Base-by-base conservation (phyloP, 305 asterid genomes). In the Fraxinus latifolia region DNA sequence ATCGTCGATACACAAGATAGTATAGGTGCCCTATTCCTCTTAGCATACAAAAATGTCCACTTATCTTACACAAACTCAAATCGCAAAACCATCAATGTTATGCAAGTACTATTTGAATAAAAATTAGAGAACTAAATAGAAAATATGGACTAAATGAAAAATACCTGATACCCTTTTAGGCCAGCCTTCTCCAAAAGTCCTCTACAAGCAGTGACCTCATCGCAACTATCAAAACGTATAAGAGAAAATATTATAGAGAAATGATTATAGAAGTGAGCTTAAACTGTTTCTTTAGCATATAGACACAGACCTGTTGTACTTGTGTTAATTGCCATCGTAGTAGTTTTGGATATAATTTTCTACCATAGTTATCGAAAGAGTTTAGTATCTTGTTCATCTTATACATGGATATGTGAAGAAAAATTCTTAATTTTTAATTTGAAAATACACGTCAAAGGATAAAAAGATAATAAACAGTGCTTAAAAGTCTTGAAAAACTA, bases 101-200 rank as follows among this genome's bases (percentile, higher is more conserved):
- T 39, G 42, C 55, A 65, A 81, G 62, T 55, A 70, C 79, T 39
- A 44, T 67, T 39, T 60, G 27, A 72, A 33, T 17, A 36, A 68
- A 27, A 36, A 47, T 70, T 31, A 70, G 33, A 34, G 25, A 68
- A 60, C 25, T 77, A 74, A 75, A 74, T 39, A 62, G 27, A 65
- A 50, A 74, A 72, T 71, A 27, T 58, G 23, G 33, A 44, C 65
- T 9, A 53, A 53, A 60, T 65, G 12, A 81, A 82, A 83, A 65
- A 36, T 91, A 95, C 99, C 99, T 94, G 99, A 87, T 88, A 95
- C 82, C 97, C 99, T 87, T 90, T 76, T 58, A 95, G 89, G 76
- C 70, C 82, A 80, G 85, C 88, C 86, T 88, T 93, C 91, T 89
- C 88, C 88, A 93, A 76, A 84, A 95, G 87, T 80, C 65, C 88